Conservation (phyloP, 108 stramenopile genomes). For the Nitzschia sp. region DNA sequence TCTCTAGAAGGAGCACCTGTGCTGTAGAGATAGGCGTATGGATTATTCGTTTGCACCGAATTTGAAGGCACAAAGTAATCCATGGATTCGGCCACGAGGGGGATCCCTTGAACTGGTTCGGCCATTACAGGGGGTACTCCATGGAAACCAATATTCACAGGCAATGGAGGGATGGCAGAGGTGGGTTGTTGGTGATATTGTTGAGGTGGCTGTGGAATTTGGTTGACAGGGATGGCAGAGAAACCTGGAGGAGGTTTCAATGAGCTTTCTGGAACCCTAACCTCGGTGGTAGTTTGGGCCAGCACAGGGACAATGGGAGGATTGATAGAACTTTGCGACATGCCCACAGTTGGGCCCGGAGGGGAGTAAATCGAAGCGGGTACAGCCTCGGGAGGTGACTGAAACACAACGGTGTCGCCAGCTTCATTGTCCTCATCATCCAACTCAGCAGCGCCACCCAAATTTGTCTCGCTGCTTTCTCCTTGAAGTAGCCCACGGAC, state of each 20-base stretch:
- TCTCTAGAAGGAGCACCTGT: neutral
- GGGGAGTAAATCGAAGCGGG: neutral
- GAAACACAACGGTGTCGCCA: slow-evolving; percentile 8
- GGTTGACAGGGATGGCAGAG: too few relatives aligned
- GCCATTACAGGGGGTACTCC: too few relatives aligned
- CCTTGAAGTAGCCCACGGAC: neutral
- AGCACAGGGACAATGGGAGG: too few relatives aligned
- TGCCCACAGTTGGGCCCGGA: too few relatives aligned
- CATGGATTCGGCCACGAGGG: neutral
- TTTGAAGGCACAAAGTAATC: neutral
- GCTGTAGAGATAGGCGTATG: neutral
- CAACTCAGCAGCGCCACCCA: neutral
- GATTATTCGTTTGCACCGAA: neutral
- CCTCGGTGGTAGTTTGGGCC: too few relatives aligned
- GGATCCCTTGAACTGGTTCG: neutral
- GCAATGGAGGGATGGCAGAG: too few relatives aligned
- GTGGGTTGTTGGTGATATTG: too few relatives aligned
- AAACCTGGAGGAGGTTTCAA: slow-evolving; percentile 23
- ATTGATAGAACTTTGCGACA: too few relatives aligned
- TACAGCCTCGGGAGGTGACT: neutral
- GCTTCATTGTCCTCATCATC: slow-evolving; percentile 29
- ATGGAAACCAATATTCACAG: too few relatives aligned
- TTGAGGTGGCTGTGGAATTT: too few relatives aligned
- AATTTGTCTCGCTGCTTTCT: neutral
- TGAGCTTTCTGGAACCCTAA: too few relatives aligned